Conservation (phyloP, 2,329 filamentous ascomycete genomes). For the Xylaria sp. region DNA sequence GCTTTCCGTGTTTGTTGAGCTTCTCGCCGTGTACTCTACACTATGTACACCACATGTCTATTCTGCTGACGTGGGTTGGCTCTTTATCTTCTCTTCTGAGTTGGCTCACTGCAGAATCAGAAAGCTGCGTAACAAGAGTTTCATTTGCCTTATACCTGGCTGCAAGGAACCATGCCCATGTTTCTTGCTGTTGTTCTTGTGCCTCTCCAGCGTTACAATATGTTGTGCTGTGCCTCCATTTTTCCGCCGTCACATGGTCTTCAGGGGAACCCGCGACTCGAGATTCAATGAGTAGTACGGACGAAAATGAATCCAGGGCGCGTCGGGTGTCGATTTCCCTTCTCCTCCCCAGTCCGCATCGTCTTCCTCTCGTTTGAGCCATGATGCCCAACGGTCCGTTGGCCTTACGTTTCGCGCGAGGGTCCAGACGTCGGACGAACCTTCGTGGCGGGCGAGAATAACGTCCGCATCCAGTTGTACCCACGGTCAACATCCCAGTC, state of each 20-base stretch:
- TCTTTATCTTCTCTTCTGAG: neutral
- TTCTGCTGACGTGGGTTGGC: constrained; percentile 12
- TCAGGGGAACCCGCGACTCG: constrained; percentile 10
- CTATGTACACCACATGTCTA: neutral
- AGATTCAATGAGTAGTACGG: constrained; percentile 4
- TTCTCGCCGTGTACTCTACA: neutral
- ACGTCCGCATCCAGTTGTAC: neutral
- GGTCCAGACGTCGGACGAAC: constrained; percentile 3
- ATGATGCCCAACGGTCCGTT: neutral
- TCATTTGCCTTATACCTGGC: neutral
- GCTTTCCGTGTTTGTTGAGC: neutral
- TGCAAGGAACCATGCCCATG: neutral
- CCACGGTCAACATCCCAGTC: neutral
- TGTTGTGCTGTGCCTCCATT: constrained; percentile 11
- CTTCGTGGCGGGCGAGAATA: neutral
- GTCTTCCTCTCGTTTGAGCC: neutral
- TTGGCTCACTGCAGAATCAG: constrained; percentile 6
- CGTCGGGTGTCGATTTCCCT: neutral
- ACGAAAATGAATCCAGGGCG: constrained; percentile 19
- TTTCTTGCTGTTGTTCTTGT: neutral
- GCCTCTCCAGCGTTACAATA: constrained; percentile 6
- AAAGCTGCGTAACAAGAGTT: neutral
- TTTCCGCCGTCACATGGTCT: constrained; percentile 16
- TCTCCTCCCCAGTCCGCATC: neutral
- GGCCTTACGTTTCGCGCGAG: constrained; percentile 2